A percentile compares a stretch with the other conserved stretches of the same genome.
Conservation (phyloP, 768 basidiomycete genomes). For the Tremella yokohamensis region DNA sequence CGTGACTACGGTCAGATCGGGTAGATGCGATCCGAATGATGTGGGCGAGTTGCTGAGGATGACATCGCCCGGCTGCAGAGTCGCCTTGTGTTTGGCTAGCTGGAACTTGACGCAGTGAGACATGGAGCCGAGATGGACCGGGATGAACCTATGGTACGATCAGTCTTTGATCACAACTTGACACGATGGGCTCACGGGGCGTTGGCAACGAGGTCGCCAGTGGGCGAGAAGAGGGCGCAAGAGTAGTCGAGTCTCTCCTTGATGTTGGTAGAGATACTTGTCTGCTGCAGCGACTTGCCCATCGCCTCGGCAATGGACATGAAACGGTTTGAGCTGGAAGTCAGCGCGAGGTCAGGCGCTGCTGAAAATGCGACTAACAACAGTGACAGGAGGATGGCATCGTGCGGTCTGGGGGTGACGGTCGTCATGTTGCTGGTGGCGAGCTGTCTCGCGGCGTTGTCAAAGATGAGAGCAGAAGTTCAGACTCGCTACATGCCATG, state of each 20-base stretch:
- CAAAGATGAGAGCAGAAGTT: too few species aligned
- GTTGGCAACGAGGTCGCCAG: constrained; percentile 22
- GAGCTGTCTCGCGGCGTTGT: too few species aligned
- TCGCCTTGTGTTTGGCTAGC: constrained; percentile 13
- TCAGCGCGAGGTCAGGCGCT: too few species aligned
- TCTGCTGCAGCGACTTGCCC: constrained; percentile 33
- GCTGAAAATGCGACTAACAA: too few species aligned
- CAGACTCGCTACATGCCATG: too few species aligned
- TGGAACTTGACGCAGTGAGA: constrained; percentile 16
- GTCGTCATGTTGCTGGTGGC: too few species aligned
- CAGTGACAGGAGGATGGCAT: too few species aligned
- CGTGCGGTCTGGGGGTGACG: too few species aligned
- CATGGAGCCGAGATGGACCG: constrained; percentile 17
- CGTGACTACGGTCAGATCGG: constrained; percentile 13
- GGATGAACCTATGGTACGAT: background rate
- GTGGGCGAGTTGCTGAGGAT: constrained; percentile 13
- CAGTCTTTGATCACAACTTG: too few species aligned
- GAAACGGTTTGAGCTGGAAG: constrained; percentile 7
- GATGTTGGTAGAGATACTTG: constrained; percentile 20
- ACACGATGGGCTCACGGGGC: constrained; percentile 7
- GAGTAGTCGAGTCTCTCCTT: constrained; percentile 17
- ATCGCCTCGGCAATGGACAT: constrained; percentile 40
- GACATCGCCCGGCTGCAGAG: constrained; percentile 14
- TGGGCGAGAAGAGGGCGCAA: constrained; percentile 19
- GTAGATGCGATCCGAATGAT: constrained; percentile 15